These are phyloP conservation scores for Suillus americanus DNA, from an alignment of 768 basidiomycete species.

Conservation along the genomic window DNA sequence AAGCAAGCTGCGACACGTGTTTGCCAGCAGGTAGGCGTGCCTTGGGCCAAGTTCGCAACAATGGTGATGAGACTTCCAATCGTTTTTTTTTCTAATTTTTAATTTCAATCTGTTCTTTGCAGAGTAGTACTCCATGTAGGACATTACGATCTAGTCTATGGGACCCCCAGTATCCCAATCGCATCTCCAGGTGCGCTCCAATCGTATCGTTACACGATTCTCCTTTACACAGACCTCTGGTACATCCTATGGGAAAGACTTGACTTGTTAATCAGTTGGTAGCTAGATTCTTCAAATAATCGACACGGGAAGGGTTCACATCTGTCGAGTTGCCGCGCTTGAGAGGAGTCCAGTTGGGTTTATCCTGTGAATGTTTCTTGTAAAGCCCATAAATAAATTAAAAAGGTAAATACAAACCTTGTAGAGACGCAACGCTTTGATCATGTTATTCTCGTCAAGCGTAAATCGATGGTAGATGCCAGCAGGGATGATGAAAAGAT, in stretches of 20 bases:
- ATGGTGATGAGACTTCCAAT: no score
- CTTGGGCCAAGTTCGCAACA: neutral
- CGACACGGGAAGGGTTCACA: slow-evolving; percentile 55
- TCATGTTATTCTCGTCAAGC: slow-evolving; percentile 69
- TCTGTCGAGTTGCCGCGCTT: slow-evolving; percentile 66
- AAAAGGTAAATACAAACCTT: slow-evolving; percentile 47
- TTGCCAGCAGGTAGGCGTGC: neutral
- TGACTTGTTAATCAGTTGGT: slow-evolving; percentile 23
- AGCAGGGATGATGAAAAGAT: slow-evolving; percentile 83
- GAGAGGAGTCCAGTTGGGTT: slow-evolving; percentile 87
- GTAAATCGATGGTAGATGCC: slow-evolving; percentile 97
- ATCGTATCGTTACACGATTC: neutral
- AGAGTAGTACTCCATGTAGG: no score
- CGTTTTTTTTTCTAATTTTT: no score
- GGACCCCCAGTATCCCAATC: no score
- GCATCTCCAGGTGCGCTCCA: neutral
- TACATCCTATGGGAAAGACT: neutral
- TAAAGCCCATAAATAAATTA: neutral
- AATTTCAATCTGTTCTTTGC: no score
- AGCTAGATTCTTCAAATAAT: slow-evolving; percentile 56
- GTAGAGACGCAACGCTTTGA: slow-evolving; percentile 83
- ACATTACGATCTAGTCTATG: no score
- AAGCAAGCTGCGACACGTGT: neutral
- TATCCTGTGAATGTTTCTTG: slow-evolving; percentile 53
- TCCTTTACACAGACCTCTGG: neutral